Conservation (phyloP, 2,329 filamentous ascomycete species). For the Sphaerulina populicola region DNA sequence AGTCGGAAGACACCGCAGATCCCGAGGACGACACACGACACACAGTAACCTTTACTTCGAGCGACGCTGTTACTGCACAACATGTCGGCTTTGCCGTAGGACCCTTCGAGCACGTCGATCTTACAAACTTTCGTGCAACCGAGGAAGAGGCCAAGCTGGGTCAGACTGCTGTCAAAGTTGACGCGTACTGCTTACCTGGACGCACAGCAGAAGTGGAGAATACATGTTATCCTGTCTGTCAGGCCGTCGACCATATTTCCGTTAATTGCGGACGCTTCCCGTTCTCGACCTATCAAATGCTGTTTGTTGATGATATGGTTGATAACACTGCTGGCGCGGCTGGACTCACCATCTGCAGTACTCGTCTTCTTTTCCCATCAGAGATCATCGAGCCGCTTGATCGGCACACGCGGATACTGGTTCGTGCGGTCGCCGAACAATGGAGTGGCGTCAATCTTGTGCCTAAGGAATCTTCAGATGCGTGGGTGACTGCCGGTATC, state of each 20-base stretch:
- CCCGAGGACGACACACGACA: conserved; percentile 72
- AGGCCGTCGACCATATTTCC: conserved; percentile 83
- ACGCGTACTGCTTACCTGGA: conserved; percentile 83
- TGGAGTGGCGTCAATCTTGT: conserved; percentile 93
- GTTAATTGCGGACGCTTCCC: conserved; percentile 84
- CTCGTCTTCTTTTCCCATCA: conserved; percentile 71
- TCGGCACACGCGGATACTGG: conserved; percentile 68
- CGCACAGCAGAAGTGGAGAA: conserved; percentile 75
- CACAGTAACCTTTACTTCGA: conserved; percentile 74
- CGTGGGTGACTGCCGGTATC: conserved; percentile 82
- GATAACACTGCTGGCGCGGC: conserved; percentile 68
- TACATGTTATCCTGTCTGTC: conserved; percentile 75
- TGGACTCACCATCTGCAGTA: conserved; percentile 81
- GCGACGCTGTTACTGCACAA: conserved; percentile 67
- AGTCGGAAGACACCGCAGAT: conserved; percentile 72
- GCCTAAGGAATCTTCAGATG: conserved; percentile 68
- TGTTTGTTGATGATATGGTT: conserved; percentile 84
- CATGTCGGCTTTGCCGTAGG: conserved; percentile 92
- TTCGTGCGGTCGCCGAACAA: conserved; percentile 78
- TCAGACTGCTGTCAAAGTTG: conserved; percentile 76
- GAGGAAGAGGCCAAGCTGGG: conserved; percentile 88
- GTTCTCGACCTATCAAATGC: conserved; percentile 83
- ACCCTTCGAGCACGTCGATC: conserved; percentile 86
- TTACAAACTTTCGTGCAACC: conserved; percentile 73
- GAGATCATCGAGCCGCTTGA: conserved; percentile 79